Evolutionary conservation across 257 asterid genomes (phyloP), one percentile per base, ranked within the genome.

Genomic region (Ballota nigra): DNA sequence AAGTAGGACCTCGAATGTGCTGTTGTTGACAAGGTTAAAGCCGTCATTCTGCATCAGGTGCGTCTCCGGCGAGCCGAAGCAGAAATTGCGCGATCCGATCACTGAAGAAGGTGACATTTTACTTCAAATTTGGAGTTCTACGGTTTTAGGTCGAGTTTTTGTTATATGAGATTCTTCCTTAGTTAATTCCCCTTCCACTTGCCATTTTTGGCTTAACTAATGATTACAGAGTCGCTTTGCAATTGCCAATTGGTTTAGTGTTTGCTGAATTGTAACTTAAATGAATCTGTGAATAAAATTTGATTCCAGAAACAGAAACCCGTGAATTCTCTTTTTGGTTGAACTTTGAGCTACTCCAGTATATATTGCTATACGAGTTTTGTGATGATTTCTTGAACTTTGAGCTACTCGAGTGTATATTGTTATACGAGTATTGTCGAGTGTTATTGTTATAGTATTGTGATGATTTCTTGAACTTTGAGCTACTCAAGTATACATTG

Each of bases 11-110:
- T 78, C 84, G 8, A 85, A 61, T 9, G 80, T 85, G 4, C 28
- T 85, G 38, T 66, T 85, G 72, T 66, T 63, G 55, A 69, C 62
- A 57, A 73, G 84, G 81, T 73, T 47, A 5, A 81, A 83, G 45
- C 83, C 88, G 70, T 69, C 78, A n/a, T 80, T 83, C 34, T 67
- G 77, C 56, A 82, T 87, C 51, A 84, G 79, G 70, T 86, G 81
- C 59, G 83, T 84, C 56, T 82, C 86, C 51, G 74, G 85, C 63
- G 80, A 83, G 59, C 81, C 85, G 26, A 82, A 71, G 82, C 92
- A 82, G 49, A 75, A 20, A 23, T 47, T 78, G 47, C 73, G 72
- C 49, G 86, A 82, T 72, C 75, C 86, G 55, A 55, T 79, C 57
- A 22, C 88, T 29, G 79, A 85, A 1, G 78, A 83, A 83, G 88